These are phyloP conservation scores for Cryptosporidium felis DNA, from an alignment of 169 alveolate species.

Conservation along the genomic window DNA sequence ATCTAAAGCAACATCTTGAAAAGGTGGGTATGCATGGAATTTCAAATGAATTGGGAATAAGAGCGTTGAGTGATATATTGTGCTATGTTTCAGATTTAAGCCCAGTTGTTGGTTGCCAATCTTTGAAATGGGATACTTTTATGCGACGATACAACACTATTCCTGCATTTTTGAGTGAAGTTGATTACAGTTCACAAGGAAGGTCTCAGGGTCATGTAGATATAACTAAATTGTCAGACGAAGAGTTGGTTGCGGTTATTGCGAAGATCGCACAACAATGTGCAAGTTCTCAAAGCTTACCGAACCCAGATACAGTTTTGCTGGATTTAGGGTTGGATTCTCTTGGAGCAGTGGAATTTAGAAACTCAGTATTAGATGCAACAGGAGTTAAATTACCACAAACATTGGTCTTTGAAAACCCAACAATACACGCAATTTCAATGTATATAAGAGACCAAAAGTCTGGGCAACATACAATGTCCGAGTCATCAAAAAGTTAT, in stretches of 20 bases:
- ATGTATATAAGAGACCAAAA: constrained; percentile 69
- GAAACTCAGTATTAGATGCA: constrained; percentile 69
- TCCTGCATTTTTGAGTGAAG: constrained; percentile 34
- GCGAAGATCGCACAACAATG: constrained; percentile 65
- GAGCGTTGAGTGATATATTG: constrained; percentile 71
- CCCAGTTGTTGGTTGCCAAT: constrained; percentile 76
- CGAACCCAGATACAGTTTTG: constrained; percentile 74
- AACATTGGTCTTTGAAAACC: constrained; percentile 78
- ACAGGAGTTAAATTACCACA: constrained; percentile 80
- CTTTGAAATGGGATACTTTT: constrained; percentile 75
- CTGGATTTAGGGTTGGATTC: constrained; percentile 79
- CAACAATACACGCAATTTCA: constrained; percentile 73
- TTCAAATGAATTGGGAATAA: constrained; percentile 76
- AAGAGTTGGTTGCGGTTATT: constrained; percentile 37
- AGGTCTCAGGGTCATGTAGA: constrained; percentile 14
- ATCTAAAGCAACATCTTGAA: constrained; percentile 73
- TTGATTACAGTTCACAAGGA: constrained; percentile 24
- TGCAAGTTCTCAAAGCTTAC: constrained; percentile 36
- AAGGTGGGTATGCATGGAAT: constrained; percentile 80
- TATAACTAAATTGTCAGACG: constrained; percentile 29
- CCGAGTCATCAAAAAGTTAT: not conserved
- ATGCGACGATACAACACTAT: constrained; percentile 42
- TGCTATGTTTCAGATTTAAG: not conserved
- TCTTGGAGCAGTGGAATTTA: constrained; percentile 79
- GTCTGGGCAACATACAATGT: not conserved